phyloP scores from a whole-genome alignment of 2,329 filamentous ascomycete species.

The Pseudocercospora eumusae region DNA sequence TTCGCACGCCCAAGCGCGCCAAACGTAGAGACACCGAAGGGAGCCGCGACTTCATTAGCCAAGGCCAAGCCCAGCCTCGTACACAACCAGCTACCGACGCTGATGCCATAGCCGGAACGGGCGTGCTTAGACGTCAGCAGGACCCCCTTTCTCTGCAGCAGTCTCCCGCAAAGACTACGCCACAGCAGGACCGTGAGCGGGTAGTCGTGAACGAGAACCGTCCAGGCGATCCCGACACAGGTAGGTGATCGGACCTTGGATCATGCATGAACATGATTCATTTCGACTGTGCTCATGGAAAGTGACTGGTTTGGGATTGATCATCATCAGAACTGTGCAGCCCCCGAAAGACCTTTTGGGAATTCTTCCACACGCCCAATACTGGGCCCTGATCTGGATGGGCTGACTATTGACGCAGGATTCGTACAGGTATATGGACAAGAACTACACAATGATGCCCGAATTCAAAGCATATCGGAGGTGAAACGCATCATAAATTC shows the following conservation, averaged over 20 bases:
- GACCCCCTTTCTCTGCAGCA: not conserved
- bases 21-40: constrained; percentile 1
- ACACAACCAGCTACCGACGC: not conserved
- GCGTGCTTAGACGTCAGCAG: not conserved
- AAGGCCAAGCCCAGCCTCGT: not conserved
- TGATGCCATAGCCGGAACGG: not conserved
- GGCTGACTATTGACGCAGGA: constrained; percentile 2
- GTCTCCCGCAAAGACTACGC: not conserved
- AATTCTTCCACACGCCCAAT: too few relatives aligned
- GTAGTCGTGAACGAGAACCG: not conserved
- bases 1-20: constrained; percentile 7
- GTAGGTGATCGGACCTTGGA: not conserved
- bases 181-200: not conserved
- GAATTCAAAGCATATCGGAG: constrained; percentile 8
- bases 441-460: constrained; percentile 7
- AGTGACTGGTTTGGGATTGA: too few relatives aligned
- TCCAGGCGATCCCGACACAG: constrained; percentile 1
- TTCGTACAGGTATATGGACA: constrained; percentile 11
- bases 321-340: too few relatives aligned
- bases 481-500: constrained; percentile 1
- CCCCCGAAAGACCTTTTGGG: too few relatives aligned
- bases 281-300: not conserved
- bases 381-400: not conserved
- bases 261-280: not conserved
- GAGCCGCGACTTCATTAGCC: not conserved